phyloP scores from a whole-genome alignment of 345 rosid species.

The Citrus trifoliata region DNA sequence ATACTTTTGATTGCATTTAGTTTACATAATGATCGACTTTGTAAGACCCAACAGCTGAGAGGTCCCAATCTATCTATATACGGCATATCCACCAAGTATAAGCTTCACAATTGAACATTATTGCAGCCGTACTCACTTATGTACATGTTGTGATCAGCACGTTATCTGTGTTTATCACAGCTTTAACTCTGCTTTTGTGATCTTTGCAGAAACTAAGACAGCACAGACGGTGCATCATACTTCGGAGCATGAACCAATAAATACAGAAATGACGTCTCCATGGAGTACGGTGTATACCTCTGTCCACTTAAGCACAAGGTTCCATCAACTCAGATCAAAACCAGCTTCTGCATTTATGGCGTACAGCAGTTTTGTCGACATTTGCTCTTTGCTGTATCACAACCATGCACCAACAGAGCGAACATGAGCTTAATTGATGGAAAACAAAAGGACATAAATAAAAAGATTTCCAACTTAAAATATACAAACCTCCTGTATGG shows the following conservation, averaged over 20 bases:
- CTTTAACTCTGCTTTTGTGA: not conserved
- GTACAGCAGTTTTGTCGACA: constrained; percentile 77
- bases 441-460: not conserved
- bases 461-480: not conserved
- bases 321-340: constrained; percentile 86
- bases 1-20: not conserved
- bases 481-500: constrained; percentile 84
- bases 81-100: not conserved
- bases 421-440: not conserved
- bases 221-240: not conserved
- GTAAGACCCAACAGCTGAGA: constrained; percentile 1
- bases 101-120: constrained; percentile 1
- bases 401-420: not conserved
- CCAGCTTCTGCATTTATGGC: constrained; percentile 98
- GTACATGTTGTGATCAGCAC: constrained; percentile 15
- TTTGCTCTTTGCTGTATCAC: constrained; percentile 85
- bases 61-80: not conserved
- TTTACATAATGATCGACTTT: not conserved
- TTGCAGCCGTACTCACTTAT: not conserved
- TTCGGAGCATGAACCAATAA: not conserved
- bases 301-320: not conserved
- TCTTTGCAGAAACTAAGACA: not conserved
- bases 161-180: not conserved
- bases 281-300: not conserved
- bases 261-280: not conserved